Conservation (phyloP, 1,139 yeast genomes). For the Hemisphaericaspora xylofermentans region DNA sequence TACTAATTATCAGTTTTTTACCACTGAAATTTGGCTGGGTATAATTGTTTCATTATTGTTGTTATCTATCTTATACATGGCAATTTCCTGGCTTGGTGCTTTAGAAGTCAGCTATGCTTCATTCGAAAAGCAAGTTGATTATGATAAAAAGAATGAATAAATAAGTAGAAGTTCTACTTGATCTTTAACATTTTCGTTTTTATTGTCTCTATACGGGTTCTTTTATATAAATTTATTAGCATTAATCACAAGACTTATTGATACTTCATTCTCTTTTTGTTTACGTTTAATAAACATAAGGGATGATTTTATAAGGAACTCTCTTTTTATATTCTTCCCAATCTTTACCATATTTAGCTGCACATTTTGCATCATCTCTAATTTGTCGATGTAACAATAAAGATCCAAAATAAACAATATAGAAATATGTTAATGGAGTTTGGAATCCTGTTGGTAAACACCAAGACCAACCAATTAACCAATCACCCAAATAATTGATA, state of each 20-base stretch:
- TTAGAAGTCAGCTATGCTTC: conserved; percentile 70
- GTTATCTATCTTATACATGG: conserved; percentile 49
- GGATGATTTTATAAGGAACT: conserved; percentile 90
- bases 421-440: conserved; percentile 85
- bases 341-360: conserved; percentile 75
- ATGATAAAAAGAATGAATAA: conserved; percentile 61
- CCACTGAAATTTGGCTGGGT: conserved; percentile 66
- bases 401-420: conserved; percentile 77
- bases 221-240: too few species aligned
- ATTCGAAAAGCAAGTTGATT: conserved; percentile 66
- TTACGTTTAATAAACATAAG: conserved; percentile 70
- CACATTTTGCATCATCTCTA: conserved; percentile 91
- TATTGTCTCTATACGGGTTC: too few species aligned
- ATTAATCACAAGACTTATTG: too few species aligned
- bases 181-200: too few species aligned
- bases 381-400: conserved; percentile 83
- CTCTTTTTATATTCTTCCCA: conserved; percentile 79
- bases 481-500: conserved; percentile 92
- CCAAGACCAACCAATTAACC: conserved; percentile 91
- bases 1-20: conserved; percentile 43
- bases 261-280: too few species aligned
- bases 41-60: conserved; percentile 57
- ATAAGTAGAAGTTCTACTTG: background rate
- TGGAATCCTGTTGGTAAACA: conserved; percentile 85
- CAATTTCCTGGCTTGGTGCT: conserved; percentile 59